These are phyloP conservation scores for Henningerozyma blattae DNA, from an alignment of 805 yeast genomes.

Conservation along the genomic window DNA sequence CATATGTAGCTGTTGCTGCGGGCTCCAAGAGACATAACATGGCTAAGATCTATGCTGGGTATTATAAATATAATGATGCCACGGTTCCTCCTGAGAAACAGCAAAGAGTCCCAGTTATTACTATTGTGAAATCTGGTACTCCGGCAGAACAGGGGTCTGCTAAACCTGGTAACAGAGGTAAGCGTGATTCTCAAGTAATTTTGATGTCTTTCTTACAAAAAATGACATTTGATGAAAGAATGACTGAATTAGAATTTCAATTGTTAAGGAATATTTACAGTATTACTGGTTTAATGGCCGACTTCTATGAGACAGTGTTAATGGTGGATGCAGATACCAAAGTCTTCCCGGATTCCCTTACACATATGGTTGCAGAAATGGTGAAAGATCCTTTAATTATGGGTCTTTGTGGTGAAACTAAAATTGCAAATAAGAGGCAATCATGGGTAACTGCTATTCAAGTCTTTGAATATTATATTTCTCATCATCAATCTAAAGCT, in stretches of 20 bases:
- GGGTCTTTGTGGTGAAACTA: slow-evolving; percentile 95
- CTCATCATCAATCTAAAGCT: slow-evolving; percentile 90
- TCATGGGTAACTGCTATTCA: slow-evolving; percentile 91
- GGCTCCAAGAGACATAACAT: slow-evolving; percentile 93
- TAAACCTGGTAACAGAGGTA: slow-evolving; percentile 91
- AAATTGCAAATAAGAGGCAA: slow-evolving; percentile 68
- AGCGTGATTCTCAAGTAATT: slow-evolving; percentile 87
- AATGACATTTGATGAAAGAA: slow-evolving; percentile 83
- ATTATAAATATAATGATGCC: slow-evolving; percentile 69
- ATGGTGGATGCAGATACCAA: slow-evolving; percentile 96
- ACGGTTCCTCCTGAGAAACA: slow-evolving; percentile 74
- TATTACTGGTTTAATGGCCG: slow-evolving; percentile 77
- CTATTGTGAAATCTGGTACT: slow-evolving; percentile 81
- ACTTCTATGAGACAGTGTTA: slow-evolving; percentile 64
- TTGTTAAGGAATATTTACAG: slow-evolving; percentile 65
- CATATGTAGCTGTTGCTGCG: slow-evolving; percentile 91
- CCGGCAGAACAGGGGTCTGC: slow-evolving; percentile 59
- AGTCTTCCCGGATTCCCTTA: slow-evolving; percentile 74
- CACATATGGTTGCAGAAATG: slow-evolving; percentile 86
- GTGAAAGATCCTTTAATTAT: slow-evolving; percentile 74
- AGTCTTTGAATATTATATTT: slow-evolving; percentile 85
- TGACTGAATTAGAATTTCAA: slow-evolving; percentile 82
- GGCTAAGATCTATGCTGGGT: slow-evolving; percentile 95
- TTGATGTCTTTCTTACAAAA: slow-evolving; percentile 84
- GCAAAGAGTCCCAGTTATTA: slow-evolving; percentile 69